Evolutionary conservation across 164 flowering plant genomes (phyloP).

Genomic region (Aristolochia californica): DNA sequence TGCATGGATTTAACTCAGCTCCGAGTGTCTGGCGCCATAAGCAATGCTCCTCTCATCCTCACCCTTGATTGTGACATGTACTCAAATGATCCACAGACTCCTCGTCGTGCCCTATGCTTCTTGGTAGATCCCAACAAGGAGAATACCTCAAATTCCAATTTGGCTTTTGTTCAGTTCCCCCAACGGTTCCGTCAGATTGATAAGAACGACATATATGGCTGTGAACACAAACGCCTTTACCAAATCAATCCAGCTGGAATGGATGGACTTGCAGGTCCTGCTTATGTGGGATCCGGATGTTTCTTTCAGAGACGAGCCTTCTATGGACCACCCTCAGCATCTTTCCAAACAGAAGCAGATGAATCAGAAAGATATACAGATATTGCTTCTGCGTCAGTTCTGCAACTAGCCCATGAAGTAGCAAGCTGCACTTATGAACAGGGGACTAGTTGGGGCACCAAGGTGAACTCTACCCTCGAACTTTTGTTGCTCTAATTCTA

Average conservation of each 20-base stretch:
- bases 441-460: constrained; percentile 6
- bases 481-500: no score
- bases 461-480: not conserved
- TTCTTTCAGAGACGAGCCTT: constrained; percentile 43
- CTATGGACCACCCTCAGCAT: constrained; percentile 33
- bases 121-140: constrained; percentile 19
- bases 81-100: constrained; percentile 52
- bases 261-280: constrained; percentile 46
- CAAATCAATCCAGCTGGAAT: constrained; percentile 36
- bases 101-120: constrained; percentile 44
- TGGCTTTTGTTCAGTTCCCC: constrained; percentile 57
- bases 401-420: not conserved
- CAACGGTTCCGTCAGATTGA: constrained; percentile 36
- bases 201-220: constrained; percentile 35
- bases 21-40: constrained; percentile 48
- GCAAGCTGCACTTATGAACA: constrained; percentile 5
- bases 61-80: constrained; percentile 55
- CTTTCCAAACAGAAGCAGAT: constrained; percentile 11
- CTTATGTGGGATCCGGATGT: constrained; percentile 49
- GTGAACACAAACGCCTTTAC: constrained; percentile 23
- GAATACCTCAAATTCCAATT: not conserved
- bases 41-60: constrained; percentile 49
- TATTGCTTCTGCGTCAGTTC: constrained; percentile 14
- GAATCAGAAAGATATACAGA: constrained; percentile 8
- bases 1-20: constrained; percentile 21